Evolutionary conservation across 768 basidiomycete genomes (phyloP).

Genomic region (Leccinum obscurum): DNA sequence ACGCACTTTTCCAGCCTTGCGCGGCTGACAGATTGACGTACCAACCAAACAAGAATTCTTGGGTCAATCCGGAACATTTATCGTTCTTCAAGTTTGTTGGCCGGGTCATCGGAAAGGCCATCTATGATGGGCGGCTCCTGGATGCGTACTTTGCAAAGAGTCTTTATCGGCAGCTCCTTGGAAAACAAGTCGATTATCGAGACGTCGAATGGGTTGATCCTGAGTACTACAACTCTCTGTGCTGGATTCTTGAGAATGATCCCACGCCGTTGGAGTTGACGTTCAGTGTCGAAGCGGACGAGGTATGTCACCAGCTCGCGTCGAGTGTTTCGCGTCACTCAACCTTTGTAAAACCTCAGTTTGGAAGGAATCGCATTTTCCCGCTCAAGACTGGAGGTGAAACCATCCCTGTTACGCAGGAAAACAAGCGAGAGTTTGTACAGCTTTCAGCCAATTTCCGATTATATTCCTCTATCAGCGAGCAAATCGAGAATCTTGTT

Average conservation of each 20-base stretch:
- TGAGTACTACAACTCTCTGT: conserved; percentile 96
- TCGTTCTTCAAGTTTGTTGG: conserved; percentile 99
- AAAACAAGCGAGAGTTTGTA: conserved; percentile 96
- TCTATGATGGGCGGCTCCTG: conserved; percentile 92
- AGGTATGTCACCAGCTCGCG: conserved; percentile 43
- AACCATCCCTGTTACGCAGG: conserved; percentile 84
- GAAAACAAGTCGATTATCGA: conserved; percentile 91
- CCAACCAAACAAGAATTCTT: conserved; percentile 92
- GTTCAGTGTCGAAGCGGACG: conserved; percentile 95
- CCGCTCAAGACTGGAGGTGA: conserved; percentile 87
- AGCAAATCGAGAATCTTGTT: conserved; percentile 89
- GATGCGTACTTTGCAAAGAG: conserved; percentile 99
- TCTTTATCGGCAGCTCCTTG: conserved; percentile 91
- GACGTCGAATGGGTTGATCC: conserved; percentile 99
- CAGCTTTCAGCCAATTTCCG: conserved; percentile 94
- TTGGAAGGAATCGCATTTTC: conserved; percentile 88
- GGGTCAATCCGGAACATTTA: conserved; percentile 94
- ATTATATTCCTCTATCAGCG: conserved; percentile 89
- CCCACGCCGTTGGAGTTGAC: conserved; percentile 83
- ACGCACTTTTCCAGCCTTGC: conserved; percentile 97
- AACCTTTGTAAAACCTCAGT: conserved; percentile 44
- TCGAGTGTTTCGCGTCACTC: neutral
- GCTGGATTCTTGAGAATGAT: conserved; percentile 98
- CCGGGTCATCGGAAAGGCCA: conserved; percentile 95
- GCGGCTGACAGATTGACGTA: conserved; percentile 94